These are phyloP conservation scores for Neofusicoccum sp. DNA, from an alignment of 2,329 filamentous ascomycete species.

Conservation along the genomic window DNA sequence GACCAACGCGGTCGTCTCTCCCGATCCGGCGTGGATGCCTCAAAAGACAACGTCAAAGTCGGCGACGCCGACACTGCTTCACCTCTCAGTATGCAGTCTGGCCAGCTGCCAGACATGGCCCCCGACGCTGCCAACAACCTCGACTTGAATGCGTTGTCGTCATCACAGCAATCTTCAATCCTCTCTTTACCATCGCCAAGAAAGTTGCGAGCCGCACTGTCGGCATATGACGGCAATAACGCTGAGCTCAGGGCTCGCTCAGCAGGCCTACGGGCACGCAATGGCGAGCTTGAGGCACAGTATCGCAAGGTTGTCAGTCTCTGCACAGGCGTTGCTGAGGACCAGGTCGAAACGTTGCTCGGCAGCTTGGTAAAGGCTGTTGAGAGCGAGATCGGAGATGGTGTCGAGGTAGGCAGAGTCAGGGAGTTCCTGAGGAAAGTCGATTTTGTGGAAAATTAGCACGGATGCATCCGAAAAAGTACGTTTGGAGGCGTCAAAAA, in stretches of 20 bases:
- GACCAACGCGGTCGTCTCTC: conserved; percentile 58
- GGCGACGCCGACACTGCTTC: conserved; percentile 51
- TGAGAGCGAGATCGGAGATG: conserved; percentile 76
- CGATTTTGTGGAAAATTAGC: conserved; percentile 57
- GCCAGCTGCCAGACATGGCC: conserved; percentile 3
- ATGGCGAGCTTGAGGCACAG: conserved; percentile 81
- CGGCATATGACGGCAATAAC: conserved; percentile 72
- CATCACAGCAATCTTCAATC: conserved; percentile 17
- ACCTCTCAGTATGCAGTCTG: conserved; percentile 7
- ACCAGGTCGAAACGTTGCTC: conserved; percentile 77
- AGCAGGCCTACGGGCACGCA: conserved; percentile 72
- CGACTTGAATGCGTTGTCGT: conserved; percentile 18
- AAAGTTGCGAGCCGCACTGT: conserved; percentile 65
- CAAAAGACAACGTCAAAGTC: conserved; percentile 48
- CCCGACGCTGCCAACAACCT: conserved; percentile 41
- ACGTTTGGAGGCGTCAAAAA: too few relatives aligned
- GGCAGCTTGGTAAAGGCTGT: conserved; percentile 82
- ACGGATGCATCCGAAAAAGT: not conserved
- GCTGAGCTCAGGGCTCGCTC: conserved; percentile 68
- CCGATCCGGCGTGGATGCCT: conserved; percentile 40
- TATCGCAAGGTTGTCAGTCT: conserved; percentile 87
- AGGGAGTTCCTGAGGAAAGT: conserved; percentile 79
- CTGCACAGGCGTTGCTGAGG: conserved; percentile 78
- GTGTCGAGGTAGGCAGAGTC: conserved; percentile 73
- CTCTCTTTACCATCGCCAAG: conserved; percentile 28